Percentiles rank a stretch among this genome's conserved stretches.
These are phyloP conservation scores for Litsea cubeba DNA, from an alignment of 164 flowering plant species.

Conservation along the genomic window DNA sequence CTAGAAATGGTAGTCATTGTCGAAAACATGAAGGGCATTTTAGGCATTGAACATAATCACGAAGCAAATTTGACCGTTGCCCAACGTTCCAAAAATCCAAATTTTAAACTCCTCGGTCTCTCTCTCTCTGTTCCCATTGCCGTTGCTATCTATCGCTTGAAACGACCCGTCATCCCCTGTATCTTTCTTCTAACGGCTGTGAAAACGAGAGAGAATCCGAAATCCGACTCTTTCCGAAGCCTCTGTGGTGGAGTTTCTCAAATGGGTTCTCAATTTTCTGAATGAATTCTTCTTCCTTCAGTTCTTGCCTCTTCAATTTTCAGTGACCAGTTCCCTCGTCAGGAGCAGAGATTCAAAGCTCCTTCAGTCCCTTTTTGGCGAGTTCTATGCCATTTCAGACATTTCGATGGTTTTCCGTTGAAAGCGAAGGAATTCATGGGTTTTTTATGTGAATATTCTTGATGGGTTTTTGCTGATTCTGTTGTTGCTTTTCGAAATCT, in stretches of 20 bases:
- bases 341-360: neutral
- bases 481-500: neutral
- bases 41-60: neutral
- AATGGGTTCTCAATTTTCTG: neutral
- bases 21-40: neutral
- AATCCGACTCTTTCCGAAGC: neutral
- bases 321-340: too few species aligned
- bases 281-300: neutral
- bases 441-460: slow-evolving; percentile 6
- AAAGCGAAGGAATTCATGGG: neutral
- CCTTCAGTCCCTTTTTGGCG: neutral
- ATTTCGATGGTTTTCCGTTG: neutral
- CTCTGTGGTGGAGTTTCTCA: neutral
- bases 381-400: neutral
- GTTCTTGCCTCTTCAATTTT: neutral
- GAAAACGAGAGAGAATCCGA: neutral
- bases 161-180: neutral
- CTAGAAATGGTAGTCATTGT: neutral
- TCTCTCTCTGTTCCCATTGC: neutral
- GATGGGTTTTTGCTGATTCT: slow-evolving; percentile 5
- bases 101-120: neutral
- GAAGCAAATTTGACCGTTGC: slow-evolving; percentile 9
- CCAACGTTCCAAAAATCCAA: slow-evolving; percentile 12
- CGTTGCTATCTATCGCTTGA: slow-evolving; percentile 4
- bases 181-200: neutral